Evolutionary conservation across 495 filamentous ascomycete genomes (phyloP).

Genomic region (Daldinia grandis): DNA sequence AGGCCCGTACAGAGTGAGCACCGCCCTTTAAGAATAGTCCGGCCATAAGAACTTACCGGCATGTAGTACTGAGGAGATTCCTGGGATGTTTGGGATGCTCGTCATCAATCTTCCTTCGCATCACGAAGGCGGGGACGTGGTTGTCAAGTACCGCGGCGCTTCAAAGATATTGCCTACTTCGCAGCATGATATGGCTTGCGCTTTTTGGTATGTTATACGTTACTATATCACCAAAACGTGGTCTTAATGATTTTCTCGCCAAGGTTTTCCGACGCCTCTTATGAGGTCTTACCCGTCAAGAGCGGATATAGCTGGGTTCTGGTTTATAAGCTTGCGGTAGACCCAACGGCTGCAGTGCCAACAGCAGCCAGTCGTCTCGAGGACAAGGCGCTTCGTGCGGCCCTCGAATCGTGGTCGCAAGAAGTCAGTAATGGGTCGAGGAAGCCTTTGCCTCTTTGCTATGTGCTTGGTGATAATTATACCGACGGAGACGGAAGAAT

Average conservation of each 20-base stretch:
- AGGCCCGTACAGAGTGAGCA: slow-evolving; percentile 58
- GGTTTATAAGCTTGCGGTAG: slow-evolving; percentile 62
- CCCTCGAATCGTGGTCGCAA: slow-evolving; percentile 37
- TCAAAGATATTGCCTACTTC: slow-evolving; percentile 52
- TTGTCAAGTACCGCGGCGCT: slow-evolving; percentile 52
- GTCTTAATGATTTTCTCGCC: slow-evolving; percentile 9
- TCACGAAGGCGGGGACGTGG: slow-evolving; percentile 62
- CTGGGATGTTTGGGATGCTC: slow-evolving; percentile 66
- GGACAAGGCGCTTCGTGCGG: slow-evolving; percentile 20
- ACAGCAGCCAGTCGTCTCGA: slow-evolving; percentile 19
- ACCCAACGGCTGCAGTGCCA: slow-evolving; percentile 12
- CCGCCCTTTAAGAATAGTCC: neutral
- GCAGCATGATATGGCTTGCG: slow-evolving; percentile 48
- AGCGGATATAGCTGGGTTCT: slow-evolving; percentile 62
- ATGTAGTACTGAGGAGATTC: slow-evolving; percentile 57
- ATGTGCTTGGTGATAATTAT: slow-evolving; percentile 59
- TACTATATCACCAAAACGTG: neutral
- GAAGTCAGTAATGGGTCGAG: neutral
- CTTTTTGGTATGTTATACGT: slow-evolving; percentile 52
- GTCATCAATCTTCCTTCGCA: slow-evolving; percentile 62
- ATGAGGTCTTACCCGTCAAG: slow-evolving; percentile 60
- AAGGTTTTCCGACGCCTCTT: slow-evolving; percentile 61
- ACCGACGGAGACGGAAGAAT: slow-evolving; percentile 54
- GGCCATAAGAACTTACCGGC: neutral
- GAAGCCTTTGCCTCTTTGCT: slow-evolving; percentile 40